A percentile compares a stretch with the other conserved stretches of the same genome.
Conservation (phyloP, 1,284 basidiomycete genomes). For the Earliella scabrosa region DNA sequence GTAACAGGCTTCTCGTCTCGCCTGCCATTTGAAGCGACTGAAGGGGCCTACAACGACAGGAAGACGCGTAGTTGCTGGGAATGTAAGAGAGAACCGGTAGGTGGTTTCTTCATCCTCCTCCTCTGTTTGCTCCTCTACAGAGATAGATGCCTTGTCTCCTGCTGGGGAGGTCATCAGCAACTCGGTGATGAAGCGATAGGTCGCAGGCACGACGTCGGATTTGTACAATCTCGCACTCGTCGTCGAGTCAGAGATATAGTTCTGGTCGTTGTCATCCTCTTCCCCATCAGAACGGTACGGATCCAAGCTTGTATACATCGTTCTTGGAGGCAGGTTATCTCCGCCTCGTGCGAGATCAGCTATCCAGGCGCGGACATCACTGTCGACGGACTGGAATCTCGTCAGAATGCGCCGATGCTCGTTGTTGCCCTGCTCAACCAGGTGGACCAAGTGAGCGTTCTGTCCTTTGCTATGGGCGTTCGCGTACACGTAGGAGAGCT, state of each 20-base stretch:
- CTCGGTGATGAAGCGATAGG: conserved; percentile 19
- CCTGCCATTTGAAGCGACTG: conserved; percentile 50
- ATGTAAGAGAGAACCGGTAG: conserved; percentile 49
- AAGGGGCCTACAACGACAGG: conserved; percentile 47
- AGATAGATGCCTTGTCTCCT: conserved; percentile 1
- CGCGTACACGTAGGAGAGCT: conserved; percentile 54
- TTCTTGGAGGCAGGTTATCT: conserved; percentile 49
- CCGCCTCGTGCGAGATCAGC: conserved; percentile 43
- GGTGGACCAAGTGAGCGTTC: conserved; percentile 60
- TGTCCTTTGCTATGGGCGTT: conserved; percentile 48
- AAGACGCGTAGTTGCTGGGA: conserved; percentile 48
- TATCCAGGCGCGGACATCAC: conserved; percentile 49
- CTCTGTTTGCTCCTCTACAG: neutral
- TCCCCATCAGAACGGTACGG: conserved; percentile 49
- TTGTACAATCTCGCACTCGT: conserved; percentile 59
- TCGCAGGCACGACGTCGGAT: conserved; percentile 48
- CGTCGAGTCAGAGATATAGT: conserved; percentile 56
- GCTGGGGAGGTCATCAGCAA: neutral
- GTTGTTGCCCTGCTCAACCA: conserved; percentile 63
- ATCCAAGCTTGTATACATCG: conserved; percentile 44
- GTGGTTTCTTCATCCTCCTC: conserved; percentile 18
- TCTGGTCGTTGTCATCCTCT: conserved; percentile 44
- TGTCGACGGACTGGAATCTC: conserved; percentile 32
- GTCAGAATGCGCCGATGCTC: conserved; percentile 54
- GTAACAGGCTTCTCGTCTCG: conserved; percentile 53